Conservation (phyloP, 2,329 filamentous ascomycete genomes). For the Dryadomyces quercivorus region DNA sequence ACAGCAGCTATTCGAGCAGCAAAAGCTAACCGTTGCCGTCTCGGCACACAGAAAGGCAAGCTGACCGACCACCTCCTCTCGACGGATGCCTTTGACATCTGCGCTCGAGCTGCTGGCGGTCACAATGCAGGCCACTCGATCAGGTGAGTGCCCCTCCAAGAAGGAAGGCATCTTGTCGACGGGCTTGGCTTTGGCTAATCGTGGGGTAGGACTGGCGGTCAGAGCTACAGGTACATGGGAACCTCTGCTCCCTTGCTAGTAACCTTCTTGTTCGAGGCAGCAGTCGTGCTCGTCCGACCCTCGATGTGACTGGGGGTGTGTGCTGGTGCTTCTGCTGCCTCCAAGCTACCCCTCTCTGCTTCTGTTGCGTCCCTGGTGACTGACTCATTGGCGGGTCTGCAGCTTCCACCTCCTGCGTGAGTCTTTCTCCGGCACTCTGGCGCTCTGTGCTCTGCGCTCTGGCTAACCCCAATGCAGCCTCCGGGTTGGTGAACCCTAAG, state of each 20-base stretch:
- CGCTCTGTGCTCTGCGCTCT: no score
- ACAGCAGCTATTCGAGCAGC: no score
- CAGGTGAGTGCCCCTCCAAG: slow-evolving; percentile 7
- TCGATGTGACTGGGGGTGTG: not conserved
- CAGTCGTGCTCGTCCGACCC: slow-evolving; percentile 9
- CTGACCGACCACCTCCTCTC: slow-evolving; percentile 13
- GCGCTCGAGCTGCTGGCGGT: slow-evolving; percentile 46
- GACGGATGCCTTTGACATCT: slow-evolving; percentile 23
- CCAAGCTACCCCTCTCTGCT: not conserved
- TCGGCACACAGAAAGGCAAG: slow-evolving; percentile 11
- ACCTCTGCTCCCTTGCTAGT: not conserved
- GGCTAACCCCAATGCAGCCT: slow-evolving; percentile 22
- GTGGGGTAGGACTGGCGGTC: slow-evolving; percentile 7
- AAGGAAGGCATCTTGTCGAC: not conserved
- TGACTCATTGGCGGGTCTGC: not conserved
- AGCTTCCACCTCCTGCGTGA: slow-evolving; percentile 21
- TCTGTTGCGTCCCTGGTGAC: not conserved
- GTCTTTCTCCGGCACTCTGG: not conserved
- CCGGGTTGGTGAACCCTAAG: slow-evolving; percentile 58
- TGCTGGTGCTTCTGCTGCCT: not conserved
- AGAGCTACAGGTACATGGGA: slow-evolving; percentile 12
- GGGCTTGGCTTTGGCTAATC: no score
- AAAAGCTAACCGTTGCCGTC: not conserved
- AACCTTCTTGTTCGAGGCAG: slow-evolving; percentile 12
- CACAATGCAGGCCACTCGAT: slow-evolving; percentile 47